A percentile compares a stretch with the other conserved stretches of the same genome.
These are phyloP conservation scores for Diutina rugosa DNA, from an alignment of 1,139 yeast species.

Conservation along the genomic window DNA sequence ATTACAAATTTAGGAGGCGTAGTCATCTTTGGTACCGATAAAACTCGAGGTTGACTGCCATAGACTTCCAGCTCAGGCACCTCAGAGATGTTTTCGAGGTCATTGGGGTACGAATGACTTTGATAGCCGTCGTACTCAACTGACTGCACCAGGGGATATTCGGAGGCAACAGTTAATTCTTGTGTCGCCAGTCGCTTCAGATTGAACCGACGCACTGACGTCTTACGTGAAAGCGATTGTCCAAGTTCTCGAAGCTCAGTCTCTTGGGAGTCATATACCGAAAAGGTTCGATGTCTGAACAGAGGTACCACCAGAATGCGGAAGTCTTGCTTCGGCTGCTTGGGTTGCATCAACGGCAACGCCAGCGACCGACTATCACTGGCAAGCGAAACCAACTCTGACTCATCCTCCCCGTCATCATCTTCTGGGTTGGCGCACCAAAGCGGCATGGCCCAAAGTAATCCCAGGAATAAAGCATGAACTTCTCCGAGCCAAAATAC, in stretches of 20 bases:
- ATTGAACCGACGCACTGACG: neutral
- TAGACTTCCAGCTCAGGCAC: neutral
- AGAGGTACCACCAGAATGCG: neutral
- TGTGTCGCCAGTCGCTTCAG: neutral
- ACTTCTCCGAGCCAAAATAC: neutral
- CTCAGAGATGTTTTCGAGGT: neutral
- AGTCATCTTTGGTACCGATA: neutral
- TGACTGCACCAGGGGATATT: neutral
- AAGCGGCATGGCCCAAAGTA: neutral
- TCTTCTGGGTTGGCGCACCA: conserved; percentile 2
- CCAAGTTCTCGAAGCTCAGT: neutral
- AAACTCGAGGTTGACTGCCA: neutral
- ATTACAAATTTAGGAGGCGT: neutral
- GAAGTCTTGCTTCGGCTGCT: neutral
- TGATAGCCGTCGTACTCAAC: neutral
- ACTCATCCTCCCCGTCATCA: neutral
- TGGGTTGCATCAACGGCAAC: neutral
- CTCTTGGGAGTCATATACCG: neutral
- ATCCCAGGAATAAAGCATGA: neutral
- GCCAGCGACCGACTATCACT: neutral
- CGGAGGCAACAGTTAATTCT: neutral
- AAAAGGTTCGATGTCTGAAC: neutral
- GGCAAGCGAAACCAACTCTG: neutral
- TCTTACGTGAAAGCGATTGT: neutral
- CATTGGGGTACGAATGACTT: neutral